Conservation (phyloP, 2,329 filamentous ascomycete genomes). For the Helotiales sp. region DNA sequence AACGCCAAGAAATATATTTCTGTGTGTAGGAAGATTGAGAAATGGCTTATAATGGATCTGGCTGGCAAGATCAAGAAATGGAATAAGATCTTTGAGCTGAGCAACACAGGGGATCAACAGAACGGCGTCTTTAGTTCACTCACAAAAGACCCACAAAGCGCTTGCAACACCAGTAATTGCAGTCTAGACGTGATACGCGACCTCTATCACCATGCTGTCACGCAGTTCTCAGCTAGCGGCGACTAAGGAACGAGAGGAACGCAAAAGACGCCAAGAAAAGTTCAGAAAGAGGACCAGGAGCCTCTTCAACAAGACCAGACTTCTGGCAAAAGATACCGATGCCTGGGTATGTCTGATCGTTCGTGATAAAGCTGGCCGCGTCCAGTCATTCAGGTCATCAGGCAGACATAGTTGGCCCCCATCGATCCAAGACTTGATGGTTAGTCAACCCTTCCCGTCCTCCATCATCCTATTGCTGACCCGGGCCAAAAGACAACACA, state of each 20-base stretch:
- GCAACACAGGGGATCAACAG: not conserved
- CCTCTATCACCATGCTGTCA: not conserved
- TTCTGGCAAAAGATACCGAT: conserved; percentile 25
- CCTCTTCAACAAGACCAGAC: conserved; percentile 25
- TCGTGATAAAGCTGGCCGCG: conserved; percentile 21
- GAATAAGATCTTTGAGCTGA: not conserved
- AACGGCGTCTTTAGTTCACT: conserved; percentile 10
- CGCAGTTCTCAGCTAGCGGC: not conserved
- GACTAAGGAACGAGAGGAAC: conserved; percentile 14
- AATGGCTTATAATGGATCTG: not conserved
- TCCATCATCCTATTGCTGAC: not conserved
- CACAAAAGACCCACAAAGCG: conserved; percentile 17
- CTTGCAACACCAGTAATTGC: not conserved
- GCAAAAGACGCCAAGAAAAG: conserved; percentile 30
- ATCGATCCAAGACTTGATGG: conserved; percentile 1
- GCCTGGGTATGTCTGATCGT: conserved; percentile 23
- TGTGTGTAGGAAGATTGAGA: too few species aligned
- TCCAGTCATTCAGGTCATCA: conserved; percentile 21
- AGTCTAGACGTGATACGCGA: not conserved
- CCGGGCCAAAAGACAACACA: not conserved
- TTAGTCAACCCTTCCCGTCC: not conserved
- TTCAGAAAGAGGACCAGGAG: conserved; percentile 29
- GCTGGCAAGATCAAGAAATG: not conserved
- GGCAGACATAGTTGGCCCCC: conserved; percentile 18
- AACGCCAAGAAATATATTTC: too few species aligned